phyloP scores from a whole-genome alignment of 768 basidiomycete genomes.

The Boletus pseudo-olivaceus region DNA sequence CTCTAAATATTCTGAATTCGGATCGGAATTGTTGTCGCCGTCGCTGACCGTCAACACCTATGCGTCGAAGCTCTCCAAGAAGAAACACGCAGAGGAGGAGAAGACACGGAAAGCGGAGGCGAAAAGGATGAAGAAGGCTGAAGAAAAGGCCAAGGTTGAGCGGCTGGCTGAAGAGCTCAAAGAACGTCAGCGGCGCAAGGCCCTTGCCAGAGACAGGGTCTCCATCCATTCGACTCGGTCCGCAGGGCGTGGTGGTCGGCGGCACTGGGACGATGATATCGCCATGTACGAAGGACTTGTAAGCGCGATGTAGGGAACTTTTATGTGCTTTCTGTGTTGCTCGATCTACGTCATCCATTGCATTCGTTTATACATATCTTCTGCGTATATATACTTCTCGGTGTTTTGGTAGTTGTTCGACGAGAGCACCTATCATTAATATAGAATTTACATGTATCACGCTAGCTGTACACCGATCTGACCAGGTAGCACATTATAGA shows the following conservation, averaged over 20 bases:
- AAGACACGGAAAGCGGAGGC: constrained; percentile 44
- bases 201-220: constrained; percentile 26
- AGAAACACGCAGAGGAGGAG: constrained; percentile 35
- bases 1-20: constrained; percentile 1
- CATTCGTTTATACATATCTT: constrained; percentile 15
- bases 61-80: constrained; percentile 14
- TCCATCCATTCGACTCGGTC: constrained; percentile 31
- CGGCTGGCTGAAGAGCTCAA: constrained; percentile 46
- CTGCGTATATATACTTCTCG: constrained; percentile 11
- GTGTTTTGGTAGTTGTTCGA: constrained; percentile 9
- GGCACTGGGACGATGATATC: constrained; percentile 20
- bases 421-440: constrained; percentile 24
- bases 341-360: constrained; percentile 17
- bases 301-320: constrained; percentile 16
- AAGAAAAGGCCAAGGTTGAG: constrained; percentile 37
- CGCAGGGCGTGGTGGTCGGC: constrained; percentile 13
- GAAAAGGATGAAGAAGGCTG: constrained; percentile 41
- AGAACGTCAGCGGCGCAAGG: constrained; percentile 33
- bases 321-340: constrained; percentile 10
- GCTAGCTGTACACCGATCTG: constrained; percentile 14
- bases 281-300: constrained; percentile 35
- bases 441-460: constrained; percentile 29
- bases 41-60: constrained; percentile 20
- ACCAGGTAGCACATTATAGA: constrained; percentile 4
- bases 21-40: constrained; percentile 4